A percentile compares a stretch with the other conserved stretches of the same genome.
phyloP scores from a whole-genome alignment of 2,329 filamentous ascomycete species.

The Stagonosporopsis tanaceti region DNA sequence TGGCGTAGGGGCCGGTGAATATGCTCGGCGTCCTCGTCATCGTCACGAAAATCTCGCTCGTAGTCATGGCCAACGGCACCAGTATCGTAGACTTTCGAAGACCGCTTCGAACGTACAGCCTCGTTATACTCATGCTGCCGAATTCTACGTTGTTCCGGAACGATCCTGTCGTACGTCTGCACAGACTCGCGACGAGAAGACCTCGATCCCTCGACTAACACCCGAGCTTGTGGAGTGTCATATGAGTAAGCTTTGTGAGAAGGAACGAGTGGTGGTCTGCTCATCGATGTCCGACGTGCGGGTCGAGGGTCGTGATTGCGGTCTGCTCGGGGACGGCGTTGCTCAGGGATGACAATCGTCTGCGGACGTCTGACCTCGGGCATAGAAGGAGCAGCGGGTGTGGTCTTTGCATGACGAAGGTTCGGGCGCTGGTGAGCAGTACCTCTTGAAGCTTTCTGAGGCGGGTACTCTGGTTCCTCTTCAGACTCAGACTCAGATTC shows the following conservation, averaged over 20 bases:
- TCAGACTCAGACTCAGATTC: constrained; percentile 22
- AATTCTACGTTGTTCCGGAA: constrained; percentile 20
- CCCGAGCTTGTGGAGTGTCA: constrained; percentile 31
- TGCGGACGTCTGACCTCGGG: constrained; percentile 9
- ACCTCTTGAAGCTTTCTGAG: neutral
- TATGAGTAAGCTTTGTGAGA: constrained; percentile 45
- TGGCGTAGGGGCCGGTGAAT: constrained; percentile 19
- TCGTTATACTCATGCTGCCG: constrained; percentile 18
- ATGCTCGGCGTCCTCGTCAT: constrained; percentile 23
- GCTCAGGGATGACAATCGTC: constrained; percentile 28
- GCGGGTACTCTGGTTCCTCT: constrained; percentile 14
- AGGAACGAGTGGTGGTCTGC: constrained; percentile 46
- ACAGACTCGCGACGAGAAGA: constrained; percentile 36
- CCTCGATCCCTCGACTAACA: constrained; percentile 39
- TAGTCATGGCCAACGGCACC: constrained; percentile 8
- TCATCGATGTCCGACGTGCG: constrained; percentile 32
- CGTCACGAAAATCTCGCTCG: constrained; percentile 27
- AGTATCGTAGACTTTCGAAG: constrained; percentile 22
- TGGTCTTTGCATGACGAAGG: constrained; percentile 38
- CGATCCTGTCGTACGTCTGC: constrained; percentile 35
- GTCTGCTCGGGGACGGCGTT: constrained; percentile 24
- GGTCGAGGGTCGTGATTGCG: constrained; percentile 24
- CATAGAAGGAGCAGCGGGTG: constrained; percentile 11
- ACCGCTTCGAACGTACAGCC: constrained; percentile 25
- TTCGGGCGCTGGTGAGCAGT: constrained; percentile 30